phyloP scores from a whole-genome alignment of 192 early-diverging fungal species.

The Dissophora globulifera region DNA sequence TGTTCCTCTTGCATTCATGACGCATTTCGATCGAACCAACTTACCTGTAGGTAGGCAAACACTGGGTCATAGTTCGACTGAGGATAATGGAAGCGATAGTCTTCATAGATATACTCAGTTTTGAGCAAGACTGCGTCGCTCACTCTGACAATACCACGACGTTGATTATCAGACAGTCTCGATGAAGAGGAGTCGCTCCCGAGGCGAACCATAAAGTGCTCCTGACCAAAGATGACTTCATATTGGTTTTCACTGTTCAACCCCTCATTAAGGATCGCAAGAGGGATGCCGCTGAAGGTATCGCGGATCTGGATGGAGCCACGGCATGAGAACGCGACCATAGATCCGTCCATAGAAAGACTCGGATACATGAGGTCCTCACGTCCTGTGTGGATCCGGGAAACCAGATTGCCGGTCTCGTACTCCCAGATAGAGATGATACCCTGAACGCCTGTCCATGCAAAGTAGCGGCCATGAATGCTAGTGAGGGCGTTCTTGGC shows the following conservation, averaged over 20 bases:
- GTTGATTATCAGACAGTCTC: background rate
- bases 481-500: background rate
- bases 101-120: background rate
- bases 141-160: constrained; percentile 1
- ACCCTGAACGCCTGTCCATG: background rate
- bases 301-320: constrained; percentile 5
- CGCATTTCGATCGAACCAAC: background rate
- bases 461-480: constrained; percentile 9
- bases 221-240: constrained; percentile 8
- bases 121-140: background rate
- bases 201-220: background rate
- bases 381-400: background rate
- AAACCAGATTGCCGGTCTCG: constrained; percentile 1
- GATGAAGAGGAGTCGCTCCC: background rate
- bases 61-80: background rate
- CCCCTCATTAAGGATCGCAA: background rate
- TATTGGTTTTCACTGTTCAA: background rate
- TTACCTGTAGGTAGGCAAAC: constrained; percentile 1
- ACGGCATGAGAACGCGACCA: background rate
- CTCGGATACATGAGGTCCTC: background rate
- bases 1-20: background rate
- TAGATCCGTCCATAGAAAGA: constrained; percentile 5
- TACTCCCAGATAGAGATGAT: constrained; percentile 15
- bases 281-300: background rate
- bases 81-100: background rate